Evolutionary conservation across 2,329 filamentous ascomycete species (phyloP).

Genomic region (Fusarium tricinctum): DNA sequence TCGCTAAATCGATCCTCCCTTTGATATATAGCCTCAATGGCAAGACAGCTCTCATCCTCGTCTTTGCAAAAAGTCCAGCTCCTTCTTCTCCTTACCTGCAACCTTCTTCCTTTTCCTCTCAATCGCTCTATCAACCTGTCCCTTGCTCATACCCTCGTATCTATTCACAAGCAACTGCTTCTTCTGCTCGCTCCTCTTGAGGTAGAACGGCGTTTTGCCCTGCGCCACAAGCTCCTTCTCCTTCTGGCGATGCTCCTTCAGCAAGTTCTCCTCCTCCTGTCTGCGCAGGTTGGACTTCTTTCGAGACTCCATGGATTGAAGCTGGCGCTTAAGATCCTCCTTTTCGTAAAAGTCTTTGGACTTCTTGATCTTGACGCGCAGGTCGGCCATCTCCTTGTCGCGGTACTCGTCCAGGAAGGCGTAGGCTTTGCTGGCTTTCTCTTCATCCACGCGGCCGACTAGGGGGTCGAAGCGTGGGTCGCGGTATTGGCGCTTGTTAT

Average conservation of each 20-base stretch:
- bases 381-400: conserved; percentile 81
- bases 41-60: conserved; percentile 10
- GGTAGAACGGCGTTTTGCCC: conserved; percentile 92
- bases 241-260: conserved; percentile 81
- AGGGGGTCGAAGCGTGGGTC: conserved; percentile 91
- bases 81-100: conserved; percentile 85
- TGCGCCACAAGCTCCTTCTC: conserved; percentile 89
- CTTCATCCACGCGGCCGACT: conserved; percentile 65
- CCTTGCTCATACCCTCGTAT: conserved; percentile 86
- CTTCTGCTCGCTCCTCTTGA: conserved; percentile 94
- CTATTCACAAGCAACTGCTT: conserved; percentile 83
- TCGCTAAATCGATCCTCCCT: background rate
- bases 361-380: conserved; percentile 76
- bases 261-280: conserved; percentile 76
- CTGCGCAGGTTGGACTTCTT: conserved; percentile 78
- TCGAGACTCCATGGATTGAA: conserved; percentile 84
- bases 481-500: conserved; percentile 71
- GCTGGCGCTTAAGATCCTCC: conserved; percentile 77
- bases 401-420: conserved; percentile 90
- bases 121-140: conserved; percentile 85
- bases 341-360: conserved; percentile 75
- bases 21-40: background rate
- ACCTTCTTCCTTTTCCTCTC: conserved; percentile 93
- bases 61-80: conserved; percentile 64
- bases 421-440: conserved; percentile 79